Evolutionary conservation across 768 basidiomycete species (phyloP).

Genomic region (Dendrothele bispora): DNA sequence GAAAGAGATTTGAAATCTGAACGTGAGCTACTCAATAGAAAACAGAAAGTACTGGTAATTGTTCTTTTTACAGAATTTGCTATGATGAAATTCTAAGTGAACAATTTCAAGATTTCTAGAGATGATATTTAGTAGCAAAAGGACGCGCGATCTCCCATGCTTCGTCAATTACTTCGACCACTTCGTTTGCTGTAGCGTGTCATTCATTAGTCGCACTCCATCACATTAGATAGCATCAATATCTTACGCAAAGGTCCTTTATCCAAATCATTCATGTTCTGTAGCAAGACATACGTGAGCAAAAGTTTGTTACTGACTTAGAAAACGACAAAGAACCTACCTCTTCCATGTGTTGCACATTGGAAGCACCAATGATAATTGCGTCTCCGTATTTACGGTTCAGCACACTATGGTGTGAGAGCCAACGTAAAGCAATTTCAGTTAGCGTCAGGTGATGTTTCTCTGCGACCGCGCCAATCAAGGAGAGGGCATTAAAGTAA

Average conservation of each 20-base stretch:
- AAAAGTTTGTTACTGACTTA: neutral
- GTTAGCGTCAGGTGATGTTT: slow-evolving; percentile 46
- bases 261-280: slow-evolving; percentile 6
- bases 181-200: neutral
- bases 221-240: neutral
- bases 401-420: slow-evolving; percentile 54
- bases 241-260: slow-evolving; percentile 4
- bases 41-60: no score
- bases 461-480: slow-evolving; percentile 43
- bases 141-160: neutral
- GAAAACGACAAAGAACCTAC: neutral
- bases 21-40: no score
- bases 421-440: slow-evolving; percentile 63
- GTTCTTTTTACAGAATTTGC: no score
- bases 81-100: no score
- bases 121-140: neutral
- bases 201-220: neutral
- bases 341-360: slow-evolving; percentile 20
- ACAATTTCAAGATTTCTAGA: no score
- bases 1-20: no score
- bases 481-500: slow-evolving; percentile 49
- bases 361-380: slow-evolving; percentile 65
- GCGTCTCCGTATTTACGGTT: slow-evolving; percentile 48
- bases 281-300: neutral
- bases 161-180: neutral